Evolutionary conservation across 2,329 filamentous ascomycete species (phyloP).

Genomic region (Paecilomyces sp.): DNA sequence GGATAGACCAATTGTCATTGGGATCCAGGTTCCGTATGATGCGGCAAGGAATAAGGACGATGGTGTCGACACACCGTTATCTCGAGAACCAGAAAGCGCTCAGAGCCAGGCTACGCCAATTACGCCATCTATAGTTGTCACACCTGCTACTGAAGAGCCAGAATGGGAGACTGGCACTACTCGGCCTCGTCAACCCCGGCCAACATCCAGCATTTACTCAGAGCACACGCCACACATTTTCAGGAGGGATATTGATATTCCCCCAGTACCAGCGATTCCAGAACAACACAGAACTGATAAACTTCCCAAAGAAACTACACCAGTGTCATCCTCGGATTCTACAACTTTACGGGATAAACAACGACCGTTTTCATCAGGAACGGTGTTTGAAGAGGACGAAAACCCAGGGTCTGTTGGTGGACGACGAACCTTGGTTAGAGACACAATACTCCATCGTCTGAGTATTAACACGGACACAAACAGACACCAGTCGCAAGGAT

Average conservation of each 20-base stretch:
- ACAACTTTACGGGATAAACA: slow-evolving; percentile 15
- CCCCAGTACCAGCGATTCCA: slow-evolving; percentile 37
- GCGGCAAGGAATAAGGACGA: slow-evolving; percentile 16
- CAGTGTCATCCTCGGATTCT: slow-evolving; percentile 9
- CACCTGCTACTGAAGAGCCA: slow-evolving; percentile 34
- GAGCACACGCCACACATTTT: slow-evolving; percentile 27
- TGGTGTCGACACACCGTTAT: slow-evolving; percentile 4
- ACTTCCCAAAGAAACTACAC: slow-evolving; percentile 8
- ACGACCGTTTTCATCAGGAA: slow-evolving; percentile 26
- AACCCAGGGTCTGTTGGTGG: slow-evolving; percentile 10
- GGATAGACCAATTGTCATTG: slow-evolving; percentile 40
- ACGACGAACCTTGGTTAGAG: slow-evolving; percentile 16
- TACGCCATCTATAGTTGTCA: slow-evolving; percentile 41
- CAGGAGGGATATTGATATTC: slow-evolving; percentile 19
- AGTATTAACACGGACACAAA: slow-evolving; percentile 29
- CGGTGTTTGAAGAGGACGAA: slow-evolving; percentile 30
- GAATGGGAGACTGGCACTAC: slow-evolving; percentile 25
- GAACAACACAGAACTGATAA: slow-evolving; percentile 14
- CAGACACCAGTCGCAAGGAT: slow-evolving; percentile 39
- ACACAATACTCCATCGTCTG: slow-evolving; percentile 21
- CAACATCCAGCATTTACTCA: slow-evolving; percentile 39
- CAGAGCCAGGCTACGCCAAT: slow-evolving; percentile 27
- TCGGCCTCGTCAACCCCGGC: slow-evolving; percentile 19
- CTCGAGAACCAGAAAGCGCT: slow-evolving; percentile 20
- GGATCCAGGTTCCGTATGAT: slow-evolving; percentile 32